phyloP scores from a whole-genome alignment of 2,329 filamentous ascomycete species.

The Thelonectria blattea region DNA sequence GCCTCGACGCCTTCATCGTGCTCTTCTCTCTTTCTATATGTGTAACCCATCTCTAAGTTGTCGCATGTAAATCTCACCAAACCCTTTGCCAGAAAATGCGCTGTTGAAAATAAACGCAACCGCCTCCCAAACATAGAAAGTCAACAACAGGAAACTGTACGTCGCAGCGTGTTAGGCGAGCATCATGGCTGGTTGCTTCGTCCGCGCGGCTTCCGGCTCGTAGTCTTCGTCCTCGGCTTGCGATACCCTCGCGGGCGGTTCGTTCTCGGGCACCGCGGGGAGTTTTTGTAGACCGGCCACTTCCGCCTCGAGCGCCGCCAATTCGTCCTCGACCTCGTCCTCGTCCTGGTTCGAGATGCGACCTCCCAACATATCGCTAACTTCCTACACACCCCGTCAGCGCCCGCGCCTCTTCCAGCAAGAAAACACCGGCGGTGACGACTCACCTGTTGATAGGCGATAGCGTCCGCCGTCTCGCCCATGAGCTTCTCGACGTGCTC shows the following conservation, averaged over 20 bases:
- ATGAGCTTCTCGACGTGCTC: conserved; percentile 95
- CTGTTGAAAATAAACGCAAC: not conserved
- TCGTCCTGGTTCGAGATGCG: conserved; percentile 94
- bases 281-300: conserved; percentile 40
- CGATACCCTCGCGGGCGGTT: conserved; percentile 9
- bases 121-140: conserved; percentile 12
- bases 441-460: conserved; percentile 86
- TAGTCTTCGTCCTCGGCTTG: conserved; percentile 28
- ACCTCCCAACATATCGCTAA: conserved; percentile 88
- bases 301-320: conserved; percentile 74
- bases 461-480: conserved; percentile 88
- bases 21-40: conserved; percentile 30
- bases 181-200: conserved; percentile 48
- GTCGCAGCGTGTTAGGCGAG: conserved; percentile 33
- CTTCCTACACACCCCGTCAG: conserved; percentile 65
- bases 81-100: conserved; percentile 25
- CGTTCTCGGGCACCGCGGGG: conserved; percentile 30
- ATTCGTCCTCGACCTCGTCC: conserved; percentile 95
- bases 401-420: no score
- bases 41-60: conserved; percentile 28
- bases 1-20: conserved; percentile 36
- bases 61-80: conserved; percentile 11
- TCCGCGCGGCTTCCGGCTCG: conserved; percentile 31
- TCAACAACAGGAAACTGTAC: not conserved
- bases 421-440: no score